Conservation (phyloP, 2,329 filamentous ascomycete species). For the Aspergillus melleus region DNA sequence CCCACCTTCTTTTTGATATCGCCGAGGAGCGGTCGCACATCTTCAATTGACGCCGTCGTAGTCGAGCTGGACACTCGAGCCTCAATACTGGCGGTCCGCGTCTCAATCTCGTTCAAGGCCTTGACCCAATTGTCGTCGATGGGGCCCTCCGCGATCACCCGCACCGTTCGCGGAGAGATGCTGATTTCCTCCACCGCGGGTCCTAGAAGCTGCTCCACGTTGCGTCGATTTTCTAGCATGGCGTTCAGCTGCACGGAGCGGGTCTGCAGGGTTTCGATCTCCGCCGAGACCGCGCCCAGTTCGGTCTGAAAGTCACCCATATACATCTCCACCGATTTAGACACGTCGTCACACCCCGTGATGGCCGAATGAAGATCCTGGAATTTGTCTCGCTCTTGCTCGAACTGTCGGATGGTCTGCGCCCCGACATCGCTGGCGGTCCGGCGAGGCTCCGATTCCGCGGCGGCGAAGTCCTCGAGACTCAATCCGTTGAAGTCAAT, state of each 20-base stretch:
- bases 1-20: conserved; percentile 77
- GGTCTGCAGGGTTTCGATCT: conserved; percentile 90
- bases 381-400: conserved; percentile 79
- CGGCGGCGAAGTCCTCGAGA: conserved; percentile 67
- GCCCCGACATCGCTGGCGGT: conserved; percentile 42
- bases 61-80: conserved; percentile 62
- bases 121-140: conserved; percentile 90
- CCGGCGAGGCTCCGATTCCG: conserved; percentile 30
- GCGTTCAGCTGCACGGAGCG: conserved; percentile 81
- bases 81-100: conserved; percentile 70
- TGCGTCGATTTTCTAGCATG: conserved; percentile 82
- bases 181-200: conserved; percentile 91
- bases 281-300: conserved; percentile 84
- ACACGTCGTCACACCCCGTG: conserved; percentile 82
- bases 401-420: conserved; percentile 73
- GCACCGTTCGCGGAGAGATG: conserved; percentile 79
- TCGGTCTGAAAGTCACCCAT: conserved; percentile 91
- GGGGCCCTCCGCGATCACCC: conserved; percentile 80
- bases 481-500: conserved; percentile 79
- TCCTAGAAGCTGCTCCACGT: conserved; percentile 82
- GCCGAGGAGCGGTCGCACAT: conserved; percentile 80
- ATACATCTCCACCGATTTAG: conserved; percentile 90
- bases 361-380: conserved; percentile 91
- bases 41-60: conserved; percentile 73
- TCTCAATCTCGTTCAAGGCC: conserved; percentile 79